Base-by-base conservation (phyloP, 352 stramenopile species). In the Phytopythium montanum region DNA sequence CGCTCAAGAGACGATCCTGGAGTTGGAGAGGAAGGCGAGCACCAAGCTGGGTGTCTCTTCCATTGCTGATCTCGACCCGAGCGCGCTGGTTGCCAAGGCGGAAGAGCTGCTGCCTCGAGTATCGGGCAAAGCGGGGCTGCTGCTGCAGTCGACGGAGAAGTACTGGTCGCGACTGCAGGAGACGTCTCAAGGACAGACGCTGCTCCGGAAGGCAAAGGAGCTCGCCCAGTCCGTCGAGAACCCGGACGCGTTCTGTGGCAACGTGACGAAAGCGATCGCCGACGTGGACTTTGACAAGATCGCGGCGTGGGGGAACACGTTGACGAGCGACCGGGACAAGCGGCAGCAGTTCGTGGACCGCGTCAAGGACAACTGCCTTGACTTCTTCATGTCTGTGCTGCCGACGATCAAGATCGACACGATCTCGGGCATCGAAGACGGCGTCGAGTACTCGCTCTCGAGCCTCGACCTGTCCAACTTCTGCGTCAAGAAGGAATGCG, bases 371-470 rank as follows among this genome's bases (percentile, higher is more conserved):
- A 79, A 92, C 46, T 93, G 83, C 38, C 69, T 95, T 8, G 83
- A 95, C 60, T 95, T 95, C 46, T 89, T 95, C 56, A 89, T 85
- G 61, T 95, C 85, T 0, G 85, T 95, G 23, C 60, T 95, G 23
- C 85, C 85, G 31, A 85, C 83, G 34, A 90, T 95, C 56, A 87
- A 92, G 60, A 64, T 95, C 33, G 83, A 93, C 54, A 91, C 80
- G 39, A 91, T 95, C 61, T 75, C 78, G 14, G 85, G 85, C 12
- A 69, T 89, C 5, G 79, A 93, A 65, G 85, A 95, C 56, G 75
- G 78, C 16, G 66, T 93, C 18, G 81, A 79, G 31, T 95, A 95
- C 46, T 88, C 85, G 4, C 65, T 95, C 23, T 88, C 83, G 12
- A 84, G 87, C 4, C 56, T 95, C 9, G 85, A 95, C 64, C 59